Conservation (phyloP, 306 rosid species). For the Benincasa hispida region DNA sequence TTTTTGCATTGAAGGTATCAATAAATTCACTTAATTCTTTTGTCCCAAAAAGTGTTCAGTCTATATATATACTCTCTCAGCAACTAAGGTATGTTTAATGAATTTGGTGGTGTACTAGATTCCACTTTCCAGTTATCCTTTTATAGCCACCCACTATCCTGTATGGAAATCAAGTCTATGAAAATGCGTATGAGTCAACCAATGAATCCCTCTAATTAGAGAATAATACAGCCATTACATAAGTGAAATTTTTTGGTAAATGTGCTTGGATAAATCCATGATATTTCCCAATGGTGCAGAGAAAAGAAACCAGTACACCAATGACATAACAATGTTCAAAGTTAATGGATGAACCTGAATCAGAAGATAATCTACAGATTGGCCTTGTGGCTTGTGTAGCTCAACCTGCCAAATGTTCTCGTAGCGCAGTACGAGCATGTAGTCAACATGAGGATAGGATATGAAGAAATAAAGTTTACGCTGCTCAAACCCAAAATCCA, state of each 20-base stretch:
- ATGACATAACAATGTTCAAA: slow-evolving; percentile 1
- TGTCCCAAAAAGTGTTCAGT: background rate
- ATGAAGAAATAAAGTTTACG: slow-evolving; percentile 31
- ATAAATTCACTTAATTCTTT: background rate
- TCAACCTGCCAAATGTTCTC: slow-evolving; percentile 65
- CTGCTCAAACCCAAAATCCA: slow-evolving; percentile 35
- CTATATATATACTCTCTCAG: background rate
- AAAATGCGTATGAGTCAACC: background rate
- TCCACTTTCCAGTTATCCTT: background rate
- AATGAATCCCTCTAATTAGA: background rate
- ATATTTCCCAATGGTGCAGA: background rate
- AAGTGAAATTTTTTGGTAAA: background rate
- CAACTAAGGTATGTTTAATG: background rate
- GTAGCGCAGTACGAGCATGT: slow-evolving; percentile 43
- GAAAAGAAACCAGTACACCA: background rate
- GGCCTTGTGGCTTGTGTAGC: slow-evolving; percentile 28
- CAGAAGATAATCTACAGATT: slow-evolving; percentile 33
- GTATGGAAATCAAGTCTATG: background rate
- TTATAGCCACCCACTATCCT: background rate
- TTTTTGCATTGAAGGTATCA: background rate
- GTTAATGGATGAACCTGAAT: slow-evolving; percentile 45
- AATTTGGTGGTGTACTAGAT: background rate
- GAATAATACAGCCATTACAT: background rate
- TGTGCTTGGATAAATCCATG: background rate
- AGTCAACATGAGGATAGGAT: slow-evolving; percentile 7